These are phyloP conservation scores for Penicillium coffeae DNA, from an alignment of 495 filamentous ascomycete genomes.

Conservation along the genomic window DNA sequence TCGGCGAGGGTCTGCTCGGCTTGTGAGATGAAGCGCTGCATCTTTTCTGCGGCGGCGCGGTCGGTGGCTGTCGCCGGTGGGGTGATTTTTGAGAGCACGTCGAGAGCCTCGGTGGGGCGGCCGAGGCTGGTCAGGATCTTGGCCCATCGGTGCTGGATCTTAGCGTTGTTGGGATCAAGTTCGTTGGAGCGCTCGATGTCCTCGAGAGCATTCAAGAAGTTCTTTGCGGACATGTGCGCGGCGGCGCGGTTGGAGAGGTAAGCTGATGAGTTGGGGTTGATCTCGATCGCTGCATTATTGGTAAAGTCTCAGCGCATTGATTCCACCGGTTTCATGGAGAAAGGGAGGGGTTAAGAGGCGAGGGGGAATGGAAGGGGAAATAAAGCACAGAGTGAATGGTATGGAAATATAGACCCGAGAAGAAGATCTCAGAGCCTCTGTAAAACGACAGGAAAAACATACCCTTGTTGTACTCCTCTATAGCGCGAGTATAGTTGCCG, in stretches of 20 bases:
- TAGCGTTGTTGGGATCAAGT: slow-evolving; percentile 75
- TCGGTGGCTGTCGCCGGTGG: slow-evolving; percentile 81
- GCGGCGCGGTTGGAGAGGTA: slow-evolving; percentile 95
- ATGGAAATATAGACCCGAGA: too few relatives aligned
- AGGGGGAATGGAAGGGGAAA: not conserved
- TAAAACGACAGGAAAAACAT: slow-evolving; percentile 14
- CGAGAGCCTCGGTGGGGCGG: slow-evolving; percentile 77
- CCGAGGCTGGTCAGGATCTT: slow-evolving; percentile 85
- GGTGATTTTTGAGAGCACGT: slow-evolving; percentile 58
- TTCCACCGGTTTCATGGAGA: not conserved
- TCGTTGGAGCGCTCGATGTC: slow-evolving; percentile 78
- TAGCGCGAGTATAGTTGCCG: slow-evolving; percentile 76
- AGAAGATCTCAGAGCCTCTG: not conserved
- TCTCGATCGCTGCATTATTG: slow-evolving; percentile 66
- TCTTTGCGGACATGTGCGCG: slow-evolving; percentile 79
- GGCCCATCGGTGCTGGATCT: slow-evolving; percentile 82
- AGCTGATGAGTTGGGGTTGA: slow-evolving; percentile 62
- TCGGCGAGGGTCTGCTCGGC: slow-evolving; percentile 71
- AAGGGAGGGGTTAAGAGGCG: not conserved
- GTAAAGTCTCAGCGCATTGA: not conserved
- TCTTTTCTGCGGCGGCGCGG: slow-evolving; percentile 69
- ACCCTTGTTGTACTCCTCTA: slow-evolving; percentile 95
- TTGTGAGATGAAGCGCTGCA: slow-evolving; percentile 76
- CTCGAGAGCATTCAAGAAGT: slow-evolving; percentile 74
- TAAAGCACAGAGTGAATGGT: slow-evolving; percentile 1